These are phyloP conservation scores for Termitomyces sp. DNA, from an alignment of 768 basidiomycete genomes.

Conservation along the genomic window DNA sequence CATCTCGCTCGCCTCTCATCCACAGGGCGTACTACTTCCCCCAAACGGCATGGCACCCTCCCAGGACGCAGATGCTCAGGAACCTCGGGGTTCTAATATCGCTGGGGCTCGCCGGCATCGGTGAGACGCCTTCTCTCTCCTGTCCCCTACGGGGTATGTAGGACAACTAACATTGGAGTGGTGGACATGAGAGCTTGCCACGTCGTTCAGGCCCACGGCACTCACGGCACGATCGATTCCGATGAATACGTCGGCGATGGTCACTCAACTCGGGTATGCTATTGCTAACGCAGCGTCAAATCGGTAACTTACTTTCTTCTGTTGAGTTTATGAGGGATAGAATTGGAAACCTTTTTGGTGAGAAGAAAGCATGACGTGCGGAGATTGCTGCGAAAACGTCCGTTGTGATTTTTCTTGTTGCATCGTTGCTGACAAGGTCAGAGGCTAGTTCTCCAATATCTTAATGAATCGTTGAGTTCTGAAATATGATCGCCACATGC, in stretches of 20 bases:
- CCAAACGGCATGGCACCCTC: constrained; percentile 75
- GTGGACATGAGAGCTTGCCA: constrained; percentile 94
- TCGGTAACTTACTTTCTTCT: neutral
- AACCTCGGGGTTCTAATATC: constrained; percentile 59
- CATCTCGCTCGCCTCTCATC: constrained; percentile 52
- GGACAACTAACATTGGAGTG: constrained; percentile 84
- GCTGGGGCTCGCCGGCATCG: constrained; percentile 77
- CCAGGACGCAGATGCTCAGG: constrained; percentile 55
- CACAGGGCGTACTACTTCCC: constrained; percentile 64
- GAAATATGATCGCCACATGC: neutral
- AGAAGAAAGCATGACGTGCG: neutral
- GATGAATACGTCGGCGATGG: neutral
- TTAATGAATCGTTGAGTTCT: too few relatives aligned
- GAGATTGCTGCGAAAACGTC: constrained; percentile 3
- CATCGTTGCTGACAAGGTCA: neutral
- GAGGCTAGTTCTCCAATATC: neutral
- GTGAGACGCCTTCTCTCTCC: constrained; percentile 21
- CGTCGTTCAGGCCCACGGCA: constrained; percentile 11
- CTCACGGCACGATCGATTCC: neutral
- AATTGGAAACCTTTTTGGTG: constrained; percentile 4
- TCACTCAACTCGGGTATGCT: neutral
- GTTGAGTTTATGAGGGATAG: neutral
- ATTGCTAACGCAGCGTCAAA: neutral
- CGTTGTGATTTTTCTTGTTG: neutral
- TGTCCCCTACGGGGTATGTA: constrained; percentile 4